These are phyloP conservation scores for Phylloporus sp. DNA, from an alignment of 768 basidiomycete species.

Conservation along the genomic window DNA sequence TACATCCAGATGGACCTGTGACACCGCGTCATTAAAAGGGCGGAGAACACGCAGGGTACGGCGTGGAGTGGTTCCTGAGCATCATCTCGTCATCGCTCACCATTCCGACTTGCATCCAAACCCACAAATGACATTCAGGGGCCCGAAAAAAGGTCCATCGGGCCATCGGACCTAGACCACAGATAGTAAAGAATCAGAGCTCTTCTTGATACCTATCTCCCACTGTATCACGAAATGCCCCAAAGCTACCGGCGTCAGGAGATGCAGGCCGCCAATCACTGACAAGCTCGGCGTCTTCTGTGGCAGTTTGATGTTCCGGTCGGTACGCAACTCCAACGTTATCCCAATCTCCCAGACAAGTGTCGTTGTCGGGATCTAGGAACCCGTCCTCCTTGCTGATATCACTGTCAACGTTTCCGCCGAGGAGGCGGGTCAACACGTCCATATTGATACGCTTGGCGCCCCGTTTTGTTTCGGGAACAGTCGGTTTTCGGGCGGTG, in stretches of 20 bases:
- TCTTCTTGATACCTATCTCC: constrained; percentile 32
- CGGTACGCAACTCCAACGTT: constrained; percentile 7
- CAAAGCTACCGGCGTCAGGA: constrained; percentile 25
- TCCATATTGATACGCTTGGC: constrained; percentile 52
- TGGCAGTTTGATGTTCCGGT: constrained; percentile 4
- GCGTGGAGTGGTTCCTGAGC: constrained; percentile 2
- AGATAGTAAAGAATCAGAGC: constrained; percentile 12
- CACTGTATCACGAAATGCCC: constrained; percentile 8
- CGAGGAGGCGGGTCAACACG: constrained; percentile 49
- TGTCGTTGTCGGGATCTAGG: constrained; percentile 23
- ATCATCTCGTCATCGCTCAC: background rate
- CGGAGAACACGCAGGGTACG: background rate
- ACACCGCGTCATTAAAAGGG: constrained; percentile 18
- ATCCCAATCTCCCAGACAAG: constrained; percentile 12
- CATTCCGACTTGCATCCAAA: background rate
- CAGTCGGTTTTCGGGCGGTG: background rate
- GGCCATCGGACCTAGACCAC: constrained; percentile 1
- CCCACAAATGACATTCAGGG: background rate
- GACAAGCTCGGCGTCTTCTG: constrained; percentile 34
- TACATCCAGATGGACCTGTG: constrained; percentile 15
- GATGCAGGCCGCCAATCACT: constrained; percentile 46
- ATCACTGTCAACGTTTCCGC: constrained; percentile 24
- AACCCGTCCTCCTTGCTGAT: constrained; percentile 18
- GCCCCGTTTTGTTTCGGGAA: constrained; percentile 29
- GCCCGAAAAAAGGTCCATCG: background rate